Percentiles rank a stretch among this genome's conserved stretches.
These are phyloP conservation scores for Aspergillus eucalypticola DNA, from an alignment of 2,329 filamentous ascomycete species.

Conservation along the genomic window DNA sequence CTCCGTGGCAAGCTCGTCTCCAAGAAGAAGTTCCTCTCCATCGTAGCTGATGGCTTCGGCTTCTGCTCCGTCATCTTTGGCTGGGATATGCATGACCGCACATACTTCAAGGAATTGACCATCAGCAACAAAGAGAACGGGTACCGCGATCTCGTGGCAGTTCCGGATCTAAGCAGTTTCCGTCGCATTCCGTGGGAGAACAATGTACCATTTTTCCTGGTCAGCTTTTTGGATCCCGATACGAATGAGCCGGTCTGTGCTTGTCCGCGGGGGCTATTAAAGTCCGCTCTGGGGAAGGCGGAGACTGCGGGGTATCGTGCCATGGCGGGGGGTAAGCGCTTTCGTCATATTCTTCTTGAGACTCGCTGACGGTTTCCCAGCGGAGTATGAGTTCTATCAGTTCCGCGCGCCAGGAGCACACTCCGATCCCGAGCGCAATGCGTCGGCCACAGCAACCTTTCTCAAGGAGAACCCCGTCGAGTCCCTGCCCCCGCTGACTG, in stretches of 20 bases:
- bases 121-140: conserved; percentile 91
- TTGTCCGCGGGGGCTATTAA: conserved; percentile 76
- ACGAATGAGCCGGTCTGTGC: conserved; percentile 69
- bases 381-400: conserved; percentile 94
- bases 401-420: conserved; percentile 67
- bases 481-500: conserved; percentile 75
- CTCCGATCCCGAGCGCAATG: conserved; percentile 57
- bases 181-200: conserved; percentile 89
- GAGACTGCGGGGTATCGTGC: conserved; percentile 70
- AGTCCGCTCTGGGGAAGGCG: conserved; percentile 67
- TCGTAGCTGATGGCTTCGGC: conserved; percentile 79
- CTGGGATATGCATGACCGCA: conserved; percentile 96
- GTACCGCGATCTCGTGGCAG: conserved; percentile 79
- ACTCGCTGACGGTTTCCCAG: conserved; percentile 48
- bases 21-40: conserved; percentile 87
- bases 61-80: conserved; percentile 95
- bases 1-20: conserved; percentile 88
- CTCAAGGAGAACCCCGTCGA: conserved; percentile 71
- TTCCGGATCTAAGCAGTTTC: conserved; percentile 76
- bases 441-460: conserved; percentile 71
- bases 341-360: not conserved
- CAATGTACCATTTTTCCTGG: conserved; percentile 79
- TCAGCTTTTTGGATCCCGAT: conserved; percentile 82
- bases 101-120: conserved; percentile 79
- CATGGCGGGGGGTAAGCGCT: conserved; percentile 78